These are phyloP conservation scores for Mitragyna speciosa DNA, from an alignment of 257 asterid species.

Conservation along the genomic window DNA sequence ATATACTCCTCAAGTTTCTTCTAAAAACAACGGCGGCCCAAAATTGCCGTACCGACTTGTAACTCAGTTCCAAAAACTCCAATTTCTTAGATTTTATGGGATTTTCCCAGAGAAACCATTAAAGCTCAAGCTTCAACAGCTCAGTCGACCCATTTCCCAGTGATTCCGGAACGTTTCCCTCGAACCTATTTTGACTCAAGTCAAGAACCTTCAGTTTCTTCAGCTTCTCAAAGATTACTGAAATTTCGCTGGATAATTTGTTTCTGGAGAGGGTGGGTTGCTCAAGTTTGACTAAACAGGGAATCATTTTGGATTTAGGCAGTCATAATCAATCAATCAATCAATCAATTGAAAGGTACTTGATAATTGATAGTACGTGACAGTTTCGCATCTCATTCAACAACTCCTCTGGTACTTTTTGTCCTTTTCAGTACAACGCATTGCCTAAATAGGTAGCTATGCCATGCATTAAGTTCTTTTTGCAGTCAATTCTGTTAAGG, in stretches of 20 bases:
- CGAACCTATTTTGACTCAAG: constrained; percentile 54
- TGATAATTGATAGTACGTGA: background rate
- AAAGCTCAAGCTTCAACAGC: constrained; percentile 63
- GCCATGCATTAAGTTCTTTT: background rate
- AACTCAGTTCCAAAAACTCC: constrained; percentile 72
- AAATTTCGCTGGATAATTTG: constrained; percentile 54
- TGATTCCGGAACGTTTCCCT: constrained; percentile 43
- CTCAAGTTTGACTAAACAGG: constrained; percentile 47
- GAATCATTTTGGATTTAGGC: constrained; percentile 14
- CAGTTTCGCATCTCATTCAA: background rate
- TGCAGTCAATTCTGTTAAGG: background rate
- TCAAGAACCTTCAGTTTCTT: constrained; percentile 66
- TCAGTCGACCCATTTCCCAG: constrained; percentile 47
- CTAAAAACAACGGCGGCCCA: constrained; percentile 69
- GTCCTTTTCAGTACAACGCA: background rate
- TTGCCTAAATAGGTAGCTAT: background rate
- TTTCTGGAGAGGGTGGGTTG: constrained; percentile 66
- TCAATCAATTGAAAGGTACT: background rate
- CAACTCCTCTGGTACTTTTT: background rate
- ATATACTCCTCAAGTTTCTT: constrained; percentile 57
- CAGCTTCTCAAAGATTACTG: constrained; percentile 27
- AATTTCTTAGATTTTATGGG: constrained; percentile 46
- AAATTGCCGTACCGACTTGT: constrained; percentile 44
- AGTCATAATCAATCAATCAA: background rate
- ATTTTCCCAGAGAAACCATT: constrained; percentile 61